Evolutionary conservation across 495 filamentous ascomycete species (phyloP).

Genomic region (Annulohypoxylon stygium): DNA sequence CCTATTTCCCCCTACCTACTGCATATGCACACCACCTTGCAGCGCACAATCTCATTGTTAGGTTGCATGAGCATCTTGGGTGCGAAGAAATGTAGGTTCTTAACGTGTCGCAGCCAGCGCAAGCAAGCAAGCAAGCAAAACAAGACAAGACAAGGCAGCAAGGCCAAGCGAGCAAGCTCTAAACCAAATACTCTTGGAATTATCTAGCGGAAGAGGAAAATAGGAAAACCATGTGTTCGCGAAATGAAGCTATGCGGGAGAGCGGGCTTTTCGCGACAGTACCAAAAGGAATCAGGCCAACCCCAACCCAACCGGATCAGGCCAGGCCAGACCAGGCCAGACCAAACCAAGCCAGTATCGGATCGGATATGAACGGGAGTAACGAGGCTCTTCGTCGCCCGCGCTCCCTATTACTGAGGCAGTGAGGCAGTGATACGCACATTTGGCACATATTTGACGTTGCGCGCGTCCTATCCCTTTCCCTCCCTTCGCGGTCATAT

Average conservation of each 20-base stretch:
- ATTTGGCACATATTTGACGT: not conserved
- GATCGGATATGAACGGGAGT: not conserved
- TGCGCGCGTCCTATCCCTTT: not conserved
- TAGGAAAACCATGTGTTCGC: not conserved
- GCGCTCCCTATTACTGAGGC: not conserved
- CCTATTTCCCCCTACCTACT: constrained; percentile 36
- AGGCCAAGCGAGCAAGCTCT: constrained; percentile 26
- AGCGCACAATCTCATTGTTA: constrained; percentile 59
- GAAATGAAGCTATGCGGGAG: not conserved
- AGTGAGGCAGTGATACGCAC: not conserved
- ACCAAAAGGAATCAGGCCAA: constrained; percentile 3
- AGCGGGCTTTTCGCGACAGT: not conserved
- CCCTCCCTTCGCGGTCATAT: constrained; percentile 9
- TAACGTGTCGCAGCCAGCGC: constrained; percentile 36
- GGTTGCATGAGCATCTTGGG: constrained; percentile 38
- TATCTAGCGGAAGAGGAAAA: not conserved
- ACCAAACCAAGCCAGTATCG: not conserved
- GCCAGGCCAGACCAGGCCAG: not conserved
- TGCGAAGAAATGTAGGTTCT: constrained; percentile 33
- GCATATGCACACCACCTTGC: constrained; percentile 56
- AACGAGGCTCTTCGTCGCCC: not conserved
- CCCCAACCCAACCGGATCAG: not conserved
- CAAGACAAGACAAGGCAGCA: constrained; percentile 22
- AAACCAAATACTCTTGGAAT: not conserved
- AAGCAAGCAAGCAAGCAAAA: constrained; percentile 27